A percentile compares a stretch with the other conserved stretches of the same genome.
These are phyloP conservation scores for Didymella exigua DNA, from an alignment of 2,329 filamentous ascomycete genomes.

Conservation along the genomic window DNA sequence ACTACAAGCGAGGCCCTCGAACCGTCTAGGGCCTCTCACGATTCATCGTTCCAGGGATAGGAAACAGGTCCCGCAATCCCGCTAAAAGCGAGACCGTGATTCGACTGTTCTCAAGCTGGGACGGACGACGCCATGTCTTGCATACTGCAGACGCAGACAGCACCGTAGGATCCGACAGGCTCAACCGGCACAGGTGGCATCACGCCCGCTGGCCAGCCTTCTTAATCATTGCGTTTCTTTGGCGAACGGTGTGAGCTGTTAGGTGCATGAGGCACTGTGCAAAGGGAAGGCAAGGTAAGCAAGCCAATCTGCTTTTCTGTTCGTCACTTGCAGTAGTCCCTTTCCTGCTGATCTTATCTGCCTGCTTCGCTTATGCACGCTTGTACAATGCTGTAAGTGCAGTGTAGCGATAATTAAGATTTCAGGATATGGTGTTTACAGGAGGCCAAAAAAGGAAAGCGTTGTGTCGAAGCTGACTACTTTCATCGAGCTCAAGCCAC, in stretches of 20 bases:
- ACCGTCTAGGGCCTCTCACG: not conserved
- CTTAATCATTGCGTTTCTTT: conserved; percentile 15
- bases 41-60: conserved; percentile 9
- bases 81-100: conserved; percentile 6
- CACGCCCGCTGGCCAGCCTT: conserved; percentile 15
- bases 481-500: conserved; percentile 3
- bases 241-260: conserved; percentile 32
- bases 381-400: not conserved
- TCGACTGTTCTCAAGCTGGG: conserved; percentile 13
- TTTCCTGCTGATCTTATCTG: conserved; percentile 6
- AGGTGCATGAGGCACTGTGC: conserved; percentile 21
- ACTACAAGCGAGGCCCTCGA: conserved; percentile 3
- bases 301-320: conserved; percentile 16
- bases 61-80: conserved; percentile 17
- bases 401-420: not conserved
- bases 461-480: not conserved
- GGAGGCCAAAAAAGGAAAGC: not conserved
- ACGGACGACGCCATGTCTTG: conserved; percentile 11
- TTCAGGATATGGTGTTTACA: not conserved
- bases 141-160: conserved; percentile 20
- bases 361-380: not conserved
- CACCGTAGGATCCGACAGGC: conserved; percentile 9
- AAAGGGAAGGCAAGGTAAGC: conserved; percentile 20
- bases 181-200: conserved; percentile 15
- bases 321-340: conserved; percentile 14